Evolutionary conservation across 2,329 filamentous ascomycete species (phyloP).

Genomic region (Thelonectria discophora): DNA sequence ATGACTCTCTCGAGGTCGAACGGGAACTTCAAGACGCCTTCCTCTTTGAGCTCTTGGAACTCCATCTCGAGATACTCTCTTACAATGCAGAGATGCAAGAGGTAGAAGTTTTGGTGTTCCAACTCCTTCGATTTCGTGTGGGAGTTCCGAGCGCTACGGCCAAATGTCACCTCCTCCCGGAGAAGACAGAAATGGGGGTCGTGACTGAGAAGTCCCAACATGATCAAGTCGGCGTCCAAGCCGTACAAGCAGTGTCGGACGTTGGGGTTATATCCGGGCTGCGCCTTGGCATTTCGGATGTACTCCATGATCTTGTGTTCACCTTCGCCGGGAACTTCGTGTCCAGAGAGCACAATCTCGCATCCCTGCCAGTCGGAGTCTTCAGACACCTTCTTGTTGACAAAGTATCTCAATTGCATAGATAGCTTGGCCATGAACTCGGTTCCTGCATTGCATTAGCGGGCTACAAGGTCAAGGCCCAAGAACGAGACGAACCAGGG

Average conservation of each 20-base stretch:
- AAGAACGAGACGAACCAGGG: conserved; percentile 67
- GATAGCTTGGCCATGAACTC: conserved; percentile 98
- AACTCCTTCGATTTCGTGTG: conserved; percentile 94
- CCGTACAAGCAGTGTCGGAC: conserved; percentile 97
- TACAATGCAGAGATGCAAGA: conserved; percentile 97
- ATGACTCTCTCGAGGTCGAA: conserved; percentile 97
- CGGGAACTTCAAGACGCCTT: conserved; percentile 74
- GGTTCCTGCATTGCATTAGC: conserved; percentile 61
- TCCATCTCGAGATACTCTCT: conserved; percentile 96
- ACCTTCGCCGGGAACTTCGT: conserved; percentile 97
- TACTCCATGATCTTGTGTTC: conserved; percentile 99
- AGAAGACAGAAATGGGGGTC: conserved; percentile 98
- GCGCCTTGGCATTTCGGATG: conserved; percentile 95
- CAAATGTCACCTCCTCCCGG: conserved; percentile 97
- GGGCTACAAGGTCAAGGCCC: no score
- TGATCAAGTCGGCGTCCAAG: conserved; percentile 96
- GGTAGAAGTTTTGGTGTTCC: conserved; percentile 98
- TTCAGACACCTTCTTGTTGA: conserved; percentile 98
- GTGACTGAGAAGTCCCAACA: conserved; percentile 95
- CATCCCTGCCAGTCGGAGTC: conserved; percentile 98
- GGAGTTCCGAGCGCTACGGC: conserved; percentile 81
- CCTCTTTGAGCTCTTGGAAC: conserved; percentile 88
- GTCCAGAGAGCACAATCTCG: conserved; percentile 94
- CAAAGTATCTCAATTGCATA: conserved; percentile 94
- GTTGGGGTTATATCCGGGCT: conserved; percentile 91